phyloP scores from a whole-genome alignment of 352 stramenopile genomes.

The Pythium guiyangense region DNA sequence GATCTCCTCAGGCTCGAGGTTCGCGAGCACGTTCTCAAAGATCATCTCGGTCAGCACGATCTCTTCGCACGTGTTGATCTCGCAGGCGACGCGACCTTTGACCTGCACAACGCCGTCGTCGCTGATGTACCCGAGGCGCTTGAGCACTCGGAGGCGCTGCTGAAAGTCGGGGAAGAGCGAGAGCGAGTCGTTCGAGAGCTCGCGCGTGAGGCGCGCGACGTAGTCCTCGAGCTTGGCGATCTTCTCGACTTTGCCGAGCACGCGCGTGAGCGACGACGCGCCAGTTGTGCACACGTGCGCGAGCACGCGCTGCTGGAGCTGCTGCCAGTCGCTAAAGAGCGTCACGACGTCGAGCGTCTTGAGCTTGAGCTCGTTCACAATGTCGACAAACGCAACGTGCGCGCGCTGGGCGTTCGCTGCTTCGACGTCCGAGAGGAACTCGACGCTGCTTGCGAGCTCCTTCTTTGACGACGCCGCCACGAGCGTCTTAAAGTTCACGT shows the following conservation, averaged over 20 bases:
- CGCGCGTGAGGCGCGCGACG: slow-evolving; percentile 43
- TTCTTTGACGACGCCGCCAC: slow-evolving; percentile 61
- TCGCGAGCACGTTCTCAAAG: slow-evolving; percentile 97
- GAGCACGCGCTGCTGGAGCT: slow-evolving; percentile 43
- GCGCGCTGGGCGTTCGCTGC: slow-evolving; percentile 52
- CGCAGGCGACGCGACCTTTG: slow-evolving; percentile 97
- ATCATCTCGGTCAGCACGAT: slow-evolving; percentile 98
- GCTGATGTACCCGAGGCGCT: slow-evolving; percentile 93
- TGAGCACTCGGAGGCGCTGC: slow-evolving; percentile 90
- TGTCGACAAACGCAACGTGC: slow-evolving; percentile 52
- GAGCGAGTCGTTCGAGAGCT: slow-evolving; percentile 87
- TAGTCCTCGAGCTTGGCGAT: slow-evolving; percentile 74
- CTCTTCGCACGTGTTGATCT: slow-evolving; percentile 98
- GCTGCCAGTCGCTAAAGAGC: slow-evolving; percentile 56
- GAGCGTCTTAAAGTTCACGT: slow-evolving; percentile 61
- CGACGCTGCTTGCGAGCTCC: slow-evolving; percentile 62
- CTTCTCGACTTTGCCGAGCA: slow-evolving; percentile 68
- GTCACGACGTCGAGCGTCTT: slow-evolving; percentile 77
- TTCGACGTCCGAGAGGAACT: slow-evolving; percentile 76
- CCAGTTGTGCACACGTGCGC: slow-evolving; percentile 42
- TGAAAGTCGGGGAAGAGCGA: slow-evolving; percentile 97
- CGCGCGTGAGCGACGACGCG: slow-evolving; percentile 22
- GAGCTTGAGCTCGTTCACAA: slow-evolving; percentile 70
- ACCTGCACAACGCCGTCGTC: slow-evolving; percentile 86
- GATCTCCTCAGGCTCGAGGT: slow-evolving; percentile 96